Percentiles rank a stretch among this genome's conserved stretches.
Conservation (phyloP, 2,329 filamentous ascomycete species). For the Didymosphaeria variabile region DNA sequence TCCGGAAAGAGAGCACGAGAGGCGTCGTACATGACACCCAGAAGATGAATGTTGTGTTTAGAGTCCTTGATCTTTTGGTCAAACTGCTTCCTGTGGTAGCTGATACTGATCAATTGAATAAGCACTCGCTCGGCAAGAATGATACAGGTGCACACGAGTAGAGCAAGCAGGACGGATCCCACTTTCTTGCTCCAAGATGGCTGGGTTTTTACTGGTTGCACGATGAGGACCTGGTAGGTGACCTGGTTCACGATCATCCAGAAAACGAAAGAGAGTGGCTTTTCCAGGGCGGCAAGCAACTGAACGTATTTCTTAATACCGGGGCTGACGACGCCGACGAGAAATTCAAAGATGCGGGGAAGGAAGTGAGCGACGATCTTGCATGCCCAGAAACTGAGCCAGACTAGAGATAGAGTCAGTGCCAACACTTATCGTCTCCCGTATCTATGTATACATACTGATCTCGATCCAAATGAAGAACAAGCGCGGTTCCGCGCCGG, state of each 20-base stretch:
- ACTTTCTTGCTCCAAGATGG: slow-evolving; percentile 64
- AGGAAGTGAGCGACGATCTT: slow-evolving; percentile 68
- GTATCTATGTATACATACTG: slow-evolving; percentile 38
- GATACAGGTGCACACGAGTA: slow-evolving; percentile 73
- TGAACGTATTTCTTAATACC: slow-evolving; percentile 71
- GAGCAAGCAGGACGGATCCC: slow-evolving; percentile 71
- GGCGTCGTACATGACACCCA: slow-evolving; percentile 88
- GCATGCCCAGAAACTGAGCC: slow-evolving; percentile 69
- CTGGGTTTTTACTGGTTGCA: slow-evolving; percentile 10
- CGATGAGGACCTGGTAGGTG: slow-evolving; percentile 60
- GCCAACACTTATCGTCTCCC: not conserved
- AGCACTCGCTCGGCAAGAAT: slow-evolving; percentile 80
- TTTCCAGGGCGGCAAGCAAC: slow-evolving; percentile 66
- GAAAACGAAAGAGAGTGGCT: slow-evolving; percentile 67
- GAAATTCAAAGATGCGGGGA: slow-evolving; percentile 67
- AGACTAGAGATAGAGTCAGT: slow-evolving; percentile 51
- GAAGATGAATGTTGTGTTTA: slow-evolving; percentile 82
- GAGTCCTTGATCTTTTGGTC: slow-evolving; percentile 85
- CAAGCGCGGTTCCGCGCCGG: slow-evolving; percentile 66
- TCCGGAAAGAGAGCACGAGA: slow-evolving; percentile 89
- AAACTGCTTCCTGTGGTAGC: slow-evolving; percentile 86
- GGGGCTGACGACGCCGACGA: slow-evolving; percentile 70
- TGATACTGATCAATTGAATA: slow-evolving; percentile 84
- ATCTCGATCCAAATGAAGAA: slow-evolving; percentile 71
- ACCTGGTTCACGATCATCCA: slow-evolving; percentile 68